These are phyloP conservation scores for Salvia rosmarinus DNA, from an alignment of 257 asterid species.

Conservation along the genomic window DNA sequence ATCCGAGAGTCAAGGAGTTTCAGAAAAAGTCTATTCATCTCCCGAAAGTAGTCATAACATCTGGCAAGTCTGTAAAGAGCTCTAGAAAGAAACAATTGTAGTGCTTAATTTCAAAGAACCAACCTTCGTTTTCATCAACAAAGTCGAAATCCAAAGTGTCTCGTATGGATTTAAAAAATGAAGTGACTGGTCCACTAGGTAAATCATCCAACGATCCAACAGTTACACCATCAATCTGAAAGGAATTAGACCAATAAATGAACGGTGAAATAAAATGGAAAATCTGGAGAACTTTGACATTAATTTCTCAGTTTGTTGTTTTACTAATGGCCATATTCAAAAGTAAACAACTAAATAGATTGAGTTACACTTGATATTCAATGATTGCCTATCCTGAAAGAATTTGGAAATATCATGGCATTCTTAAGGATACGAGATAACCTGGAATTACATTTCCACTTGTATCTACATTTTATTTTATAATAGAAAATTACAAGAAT, in stretches of 20 bases:
- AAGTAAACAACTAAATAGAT: neutral
- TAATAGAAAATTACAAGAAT: neutral
- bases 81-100: conserved; percentile 16
- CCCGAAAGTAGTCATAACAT: conserved; percentile 4
- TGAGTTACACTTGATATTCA: neutral
- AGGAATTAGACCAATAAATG: conserved; percentile 21
- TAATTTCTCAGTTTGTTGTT: neutral
- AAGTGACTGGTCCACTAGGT: conserved; percentile 79
- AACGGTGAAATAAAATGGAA: neutral
- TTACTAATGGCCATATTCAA: neutral
- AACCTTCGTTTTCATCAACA: conserved; percentile 95
- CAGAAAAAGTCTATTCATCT: neutral
- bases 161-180: conserved; percentile 75
- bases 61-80: conserved; percentile 14
- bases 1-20: neutral
- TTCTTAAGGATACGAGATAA: neutral
- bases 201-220: conserved; percentile 88
- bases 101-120: conserved; percentile 27
- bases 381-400: neutral
- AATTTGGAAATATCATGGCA: neutral
- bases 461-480: neutral
- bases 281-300: neutral
- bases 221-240: conserved; percentile 78
- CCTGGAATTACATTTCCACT: neutral
- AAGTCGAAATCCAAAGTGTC: conserved; percentile 91